Conservation (phyloP, 345 rosid species). For the Salix caprea region DNA sequence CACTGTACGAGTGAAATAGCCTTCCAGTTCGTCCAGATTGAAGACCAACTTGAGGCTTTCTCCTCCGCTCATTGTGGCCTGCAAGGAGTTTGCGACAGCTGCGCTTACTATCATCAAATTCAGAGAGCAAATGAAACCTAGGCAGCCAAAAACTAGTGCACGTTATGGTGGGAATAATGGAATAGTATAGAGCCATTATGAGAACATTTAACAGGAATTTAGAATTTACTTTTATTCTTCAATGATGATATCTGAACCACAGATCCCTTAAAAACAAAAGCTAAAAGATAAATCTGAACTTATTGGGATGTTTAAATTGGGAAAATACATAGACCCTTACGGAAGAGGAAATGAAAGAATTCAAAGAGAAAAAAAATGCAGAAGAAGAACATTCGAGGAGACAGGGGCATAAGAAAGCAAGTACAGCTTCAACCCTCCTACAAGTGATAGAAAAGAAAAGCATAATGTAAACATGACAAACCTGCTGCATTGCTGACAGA, state of each 20-base stretch:
- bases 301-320: background rate
- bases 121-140: conserved; percentile 92
- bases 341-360: background rate
- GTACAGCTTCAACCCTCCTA: no score
- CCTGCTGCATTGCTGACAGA: conserved; percentile 71
- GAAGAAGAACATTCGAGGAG: no score
- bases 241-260: background rate
- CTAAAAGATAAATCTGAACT: background rate
- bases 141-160: background rate
- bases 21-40: conserved; percentile 41
- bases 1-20: conserved; percentile 44
- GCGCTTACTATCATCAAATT: conserved; percentile 90
- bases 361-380: no score
- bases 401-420: no score
- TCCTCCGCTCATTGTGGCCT: conserved; percentile 89
- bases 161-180: background rate
- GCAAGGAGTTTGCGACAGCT: conserved; percentile 96
- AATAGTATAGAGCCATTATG: background rate
- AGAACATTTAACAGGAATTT: background rate
- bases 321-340: background rate
- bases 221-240: background rate
- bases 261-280: background rate
- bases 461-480: conserved; percentile 3
- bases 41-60: conserved; percentile 56
- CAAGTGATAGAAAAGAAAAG: background rate